These are phyloP conservation scores for Phytophthora melonis DNA, from an alignment of 352 stramenopile species.

Conservation along the genomic window DNA sequence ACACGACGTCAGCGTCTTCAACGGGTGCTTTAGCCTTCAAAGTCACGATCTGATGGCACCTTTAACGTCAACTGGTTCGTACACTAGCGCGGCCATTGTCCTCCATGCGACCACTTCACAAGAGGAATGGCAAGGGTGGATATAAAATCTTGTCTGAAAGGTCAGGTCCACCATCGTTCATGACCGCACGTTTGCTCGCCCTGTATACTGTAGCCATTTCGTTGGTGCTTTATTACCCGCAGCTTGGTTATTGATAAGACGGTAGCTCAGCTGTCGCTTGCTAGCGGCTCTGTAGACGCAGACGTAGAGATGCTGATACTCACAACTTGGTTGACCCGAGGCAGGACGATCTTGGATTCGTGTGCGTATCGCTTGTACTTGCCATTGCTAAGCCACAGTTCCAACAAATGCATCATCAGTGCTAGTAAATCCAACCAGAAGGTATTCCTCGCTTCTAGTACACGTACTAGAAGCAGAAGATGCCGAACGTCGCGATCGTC, in stretches of 20 bases:
- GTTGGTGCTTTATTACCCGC: neutral
- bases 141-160: conserved; percentile 5
- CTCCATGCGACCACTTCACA: neutral
- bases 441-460: too few species aligned
- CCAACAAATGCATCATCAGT: neutral
- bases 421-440: neutral
- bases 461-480: conserved; percentile 71
- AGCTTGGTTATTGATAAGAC: neutral
- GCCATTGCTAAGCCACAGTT: conserved; percentile 47
- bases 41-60: neutral
- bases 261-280: neutral
- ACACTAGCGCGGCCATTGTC: neutral
- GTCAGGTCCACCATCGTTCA: neutral
- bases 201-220: neutral
- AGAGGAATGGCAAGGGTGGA: neutral
- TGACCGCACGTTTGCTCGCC: conserved; percentile 2
- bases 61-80: conserved; percentile 2
- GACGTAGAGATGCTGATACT: neutral
- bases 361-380: conserved; percentile 64
- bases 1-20: neutral
- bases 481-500: conserved; percentile 43
- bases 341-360: conserved; percentile 34
- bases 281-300: neutral
- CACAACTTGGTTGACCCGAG: neutral
- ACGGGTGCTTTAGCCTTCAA: neutral